Percentiles rank a stretch among this genome's conserved stretches.
Conservation (phyloP, 2,329 filamentous ascomycete species). For the Drechmeria coniospora region DNA sequence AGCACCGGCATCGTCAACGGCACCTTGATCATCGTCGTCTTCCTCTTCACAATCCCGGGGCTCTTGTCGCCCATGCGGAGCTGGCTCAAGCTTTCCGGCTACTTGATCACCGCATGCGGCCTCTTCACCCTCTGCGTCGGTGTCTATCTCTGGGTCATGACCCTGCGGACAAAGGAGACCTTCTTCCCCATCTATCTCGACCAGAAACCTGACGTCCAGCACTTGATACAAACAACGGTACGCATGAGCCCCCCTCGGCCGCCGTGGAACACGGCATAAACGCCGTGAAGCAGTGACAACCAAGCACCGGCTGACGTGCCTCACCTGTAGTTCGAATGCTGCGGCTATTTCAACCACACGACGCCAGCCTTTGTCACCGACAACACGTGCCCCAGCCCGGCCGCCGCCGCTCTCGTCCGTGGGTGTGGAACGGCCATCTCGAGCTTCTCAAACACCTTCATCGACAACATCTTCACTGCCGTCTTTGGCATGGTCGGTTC, state of each 20-base stretch:
- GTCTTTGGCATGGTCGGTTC: constrained; percentile 63
- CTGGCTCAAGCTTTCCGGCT: constrained; percentile 56
- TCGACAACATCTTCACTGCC: constrained; percentile 65
- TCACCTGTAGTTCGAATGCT: constrained; percentile 53
- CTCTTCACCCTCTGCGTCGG: constrained; percentile 52
- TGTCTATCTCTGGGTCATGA: constrained; percentile 57
- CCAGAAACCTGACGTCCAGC: constrained; percentile 43
- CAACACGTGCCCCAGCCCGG: constrained; percentile 49
- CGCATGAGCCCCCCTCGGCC: constrained; percentile 8
- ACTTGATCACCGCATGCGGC: constrained; percentile 44
- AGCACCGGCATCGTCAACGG: constrained; percentile 59
- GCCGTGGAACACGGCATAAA: neutral
- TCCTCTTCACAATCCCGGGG: constrained; percentile 55
- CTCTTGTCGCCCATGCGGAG: constrained; percentile 50
- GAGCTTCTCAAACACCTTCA: constrained; percentile 51
- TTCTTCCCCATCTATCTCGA: constrained; percentile 45
- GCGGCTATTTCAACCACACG: constrained; percentile 61
- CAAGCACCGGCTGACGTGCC: neutral
- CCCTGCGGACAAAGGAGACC: constrained; percentile 49
- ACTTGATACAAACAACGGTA: constrained; percentile 56
- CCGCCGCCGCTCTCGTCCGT: constrained; percentile 51
- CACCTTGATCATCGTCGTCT: constrained; percentile 55
- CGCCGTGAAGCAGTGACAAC: neutral
- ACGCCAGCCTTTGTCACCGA: constrained; percentile 59
- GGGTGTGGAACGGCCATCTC: constrained; percentile 56